A percentile compares a stretch with the other conserved stretches of the same genome.
phyloP scores from a whole-genome alignment of 129 eudicot genomes.

The sunflower (Helianthus annuus) region DNA sequence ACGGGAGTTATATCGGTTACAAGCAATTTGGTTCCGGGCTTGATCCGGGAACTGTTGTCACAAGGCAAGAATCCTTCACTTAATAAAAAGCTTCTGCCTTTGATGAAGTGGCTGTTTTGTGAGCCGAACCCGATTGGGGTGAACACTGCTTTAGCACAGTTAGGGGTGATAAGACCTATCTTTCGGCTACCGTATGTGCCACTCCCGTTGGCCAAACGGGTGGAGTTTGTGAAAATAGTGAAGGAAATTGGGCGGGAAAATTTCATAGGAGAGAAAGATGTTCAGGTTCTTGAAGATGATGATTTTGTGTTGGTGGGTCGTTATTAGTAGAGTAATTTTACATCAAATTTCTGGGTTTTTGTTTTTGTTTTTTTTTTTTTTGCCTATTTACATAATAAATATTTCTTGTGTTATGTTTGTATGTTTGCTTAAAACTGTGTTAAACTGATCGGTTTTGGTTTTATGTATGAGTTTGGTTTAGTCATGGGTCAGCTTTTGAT shows the following conservation, averaged over 20 bases:
- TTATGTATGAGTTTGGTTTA: no score
- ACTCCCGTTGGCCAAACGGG: conserved; percentile 63
- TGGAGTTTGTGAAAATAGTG: conserved; percentile 69
- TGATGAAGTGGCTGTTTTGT: conserved; percentile 70
- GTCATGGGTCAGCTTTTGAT: no score
- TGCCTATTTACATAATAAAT: conserved; percentile 1
- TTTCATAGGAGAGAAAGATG: conserved; percentile 72
- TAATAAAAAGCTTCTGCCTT: conserved; percentile 55
- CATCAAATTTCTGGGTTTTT: background rate
- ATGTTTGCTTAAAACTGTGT: background rate
- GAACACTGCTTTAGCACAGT: conserved; percentile 82
- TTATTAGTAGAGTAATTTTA: conserved; percentile 43
- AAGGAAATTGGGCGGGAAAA: conserved; percentile 70
- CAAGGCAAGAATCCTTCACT: conserved; percentile 50
- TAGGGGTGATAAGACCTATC: conserved; percentile 73
- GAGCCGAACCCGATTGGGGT: conserved; percentile 86
- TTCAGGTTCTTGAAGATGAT: conserved; percentile 75
- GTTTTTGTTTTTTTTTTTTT: background rate
- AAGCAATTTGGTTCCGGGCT: conserved; percentile 60
- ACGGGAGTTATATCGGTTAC: conserved; percentile 62
- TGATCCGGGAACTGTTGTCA: conserved; percentile 48
- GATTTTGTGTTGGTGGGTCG: conserved; percentile 72
- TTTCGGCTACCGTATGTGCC: conserved; percentile 83
- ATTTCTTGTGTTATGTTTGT: background rate
- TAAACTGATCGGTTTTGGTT: no score